Percentiles rank a stretch among this genome's conserved stretches.
Conservation (phyloP, 1,284 basidiomycete species). For the Cutaneotrichosporon sp. region DNA sequence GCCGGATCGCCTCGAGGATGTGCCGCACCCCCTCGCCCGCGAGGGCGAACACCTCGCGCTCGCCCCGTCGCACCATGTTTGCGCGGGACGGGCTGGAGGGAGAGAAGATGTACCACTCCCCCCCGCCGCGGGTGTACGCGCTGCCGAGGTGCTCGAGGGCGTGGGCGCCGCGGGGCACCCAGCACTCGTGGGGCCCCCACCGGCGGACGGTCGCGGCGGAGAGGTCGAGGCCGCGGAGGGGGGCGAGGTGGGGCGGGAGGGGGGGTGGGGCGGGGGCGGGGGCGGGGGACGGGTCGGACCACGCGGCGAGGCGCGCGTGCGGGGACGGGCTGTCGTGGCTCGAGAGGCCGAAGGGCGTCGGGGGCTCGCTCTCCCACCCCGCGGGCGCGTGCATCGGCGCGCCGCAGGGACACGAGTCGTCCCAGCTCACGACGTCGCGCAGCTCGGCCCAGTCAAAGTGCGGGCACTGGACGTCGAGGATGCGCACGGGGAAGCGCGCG, state of each 20-base stretch:
- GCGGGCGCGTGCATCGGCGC: not conserved
- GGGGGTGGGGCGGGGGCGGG: not conserved
- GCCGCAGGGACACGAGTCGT: conserved; percentile 1
- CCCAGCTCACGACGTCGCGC: not conserved
- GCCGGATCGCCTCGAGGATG: conserved; percentile 1
- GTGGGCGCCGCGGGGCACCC: not conserved
- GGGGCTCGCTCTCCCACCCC: not conserved
- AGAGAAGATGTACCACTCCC: not conserved
- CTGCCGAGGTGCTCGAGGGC: conserved; percentile 6
- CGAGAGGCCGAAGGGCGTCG: no score
- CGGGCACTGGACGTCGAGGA: not conserved
- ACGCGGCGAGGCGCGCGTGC: no score
- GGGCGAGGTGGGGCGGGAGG: not conserved
- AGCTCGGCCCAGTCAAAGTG: conserved; percentile 2
- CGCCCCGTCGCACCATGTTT: not conserved
- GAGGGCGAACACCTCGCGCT: not conserved
- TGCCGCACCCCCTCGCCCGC: conserved; percentile 4
- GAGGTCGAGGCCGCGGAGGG: not conserved
- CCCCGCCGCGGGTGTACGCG: not conserved
- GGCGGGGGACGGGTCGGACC: no score
- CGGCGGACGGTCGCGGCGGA: not conserved
- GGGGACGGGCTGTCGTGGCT: no score
- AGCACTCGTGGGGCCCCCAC: conserved; percentile 2
- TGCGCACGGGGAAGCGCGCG: not conserved
- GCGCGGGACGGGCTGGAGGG: not conserved